phyloP scores from a whole-genome alignment of 306 rosid species.

The Luffa aegyptiaca region DNA sequence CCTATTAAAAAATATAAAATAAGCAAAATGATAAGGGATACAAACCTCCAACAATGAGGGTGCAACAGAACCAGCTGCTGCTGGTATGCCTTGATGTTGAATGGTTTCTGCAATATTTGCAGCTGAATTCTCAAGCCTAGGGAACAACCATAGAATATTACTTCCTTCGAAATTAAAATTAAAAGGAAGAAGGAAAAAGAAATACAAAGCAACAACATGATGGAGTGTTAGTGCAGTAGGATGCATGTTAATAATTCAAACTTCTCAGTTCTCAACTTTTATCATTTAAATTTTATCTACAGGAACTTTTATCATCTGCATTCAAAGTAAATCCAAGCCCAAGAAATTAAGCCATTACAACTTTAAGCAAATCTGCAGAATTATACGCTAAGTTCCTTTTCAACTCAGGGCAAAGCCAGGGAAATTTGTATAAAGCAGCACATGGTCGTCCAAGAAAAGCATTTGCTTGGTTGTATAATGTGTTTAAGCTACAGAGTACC shows the following conservation, averaged over 20 bases:
- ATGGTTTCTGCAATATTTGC: conserved; percentile 56
- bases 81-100: conserved; percentile 41
- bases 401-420: background rate
- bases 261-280: background rate
- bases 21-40: conserved; percentile 22
- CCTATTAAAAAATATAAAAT: conserved; percentile 3
- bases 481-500: background rate
- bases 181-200: background rate
- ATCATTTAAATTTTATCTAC: background rate
- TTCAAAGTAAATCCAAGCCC: background rate
- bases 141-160: conserved; percentile 21
- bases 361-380: background rate
- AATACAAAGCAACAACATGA: background rate
- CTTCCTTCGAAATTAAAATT: background rate
- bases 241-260: background rate
- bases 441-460: background rate
- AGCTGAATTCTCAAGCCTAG: conserved; percentile 89
- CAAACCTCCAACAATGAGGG: conserved; percentile 86
- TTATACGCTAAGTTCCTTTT: background rate
- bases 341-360: background rate
- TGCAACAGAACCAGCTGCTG: conserved; percentile 44
- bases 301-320: background rate
- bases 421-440: background rate
- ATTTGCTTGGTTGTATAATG: background rate
- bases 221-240: background rate